Conservation (phyloP, 2,329 filamentous ascomycete genomes). For the Trichoderma semiorbis region DNA sequence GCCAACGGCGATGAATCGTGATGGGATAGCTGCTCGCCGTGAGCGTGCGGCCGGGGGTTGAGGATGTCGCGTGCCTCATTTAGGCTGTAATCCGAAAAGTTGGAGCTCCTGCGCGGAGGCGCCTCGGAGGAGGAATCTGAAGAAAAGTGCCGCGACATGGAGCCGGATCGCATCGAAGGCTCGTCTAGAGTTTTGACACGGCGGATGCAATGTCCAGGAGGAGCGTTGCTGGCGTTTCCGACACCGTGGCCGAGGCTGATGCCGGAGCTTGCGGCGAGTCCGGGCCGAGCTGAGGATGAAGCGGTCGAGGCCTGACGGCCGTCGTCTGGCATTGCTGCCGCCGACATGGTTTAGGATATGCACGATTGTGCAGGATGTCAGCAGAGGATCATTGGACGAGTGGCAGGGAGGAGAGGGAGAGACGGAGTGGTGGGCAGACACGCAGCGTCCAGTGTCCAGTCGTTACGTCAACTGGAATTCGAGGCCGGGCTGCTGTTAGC, state of each 20-base stretch:
- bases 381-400: not conserved
- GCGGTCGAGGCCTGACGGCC: constrained; percentile 15
- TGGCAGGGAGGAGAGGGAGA: constrained; percentile 3
- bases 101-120: constrained; percentile 66
- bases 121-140: constrained; percentile 30
- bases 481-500: not conserved
- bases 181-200: constrained; percentile 42
- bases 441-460: not conserved
- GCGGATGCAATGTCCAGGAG: constrained; percentile 38
- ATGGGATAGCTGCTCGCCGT: constrained; percentile 36
- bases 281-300: constrained; percentile 2
- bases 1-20: constrained; percentile 68
- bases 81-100: constrained; percentile 72
- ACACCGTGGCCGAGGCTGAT: constrained; percentile 1
- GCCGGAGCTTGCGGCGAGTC: constrained; percentile 15
- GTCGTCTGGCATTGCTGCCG: constrained; percentile 23
- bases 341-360: constrained; percentile 9
- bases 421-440: not conserved
- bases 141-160: constrained; percentile 22
- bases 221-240: not conserved
- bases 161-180: constrained; percentile 22
- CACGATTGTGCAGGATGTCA: constrained; percentile 6
- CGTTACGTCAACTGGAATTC: constrained; percentile 18
- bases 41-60: constrained; percentile 41
- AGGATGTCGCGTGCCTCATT: constrained; percentile 68